These are phyloP conservation scores for Tricholoma matsutake DNA, from an alignment of 768 basidiomycete species.

Conservation along the genomic window DNA sequence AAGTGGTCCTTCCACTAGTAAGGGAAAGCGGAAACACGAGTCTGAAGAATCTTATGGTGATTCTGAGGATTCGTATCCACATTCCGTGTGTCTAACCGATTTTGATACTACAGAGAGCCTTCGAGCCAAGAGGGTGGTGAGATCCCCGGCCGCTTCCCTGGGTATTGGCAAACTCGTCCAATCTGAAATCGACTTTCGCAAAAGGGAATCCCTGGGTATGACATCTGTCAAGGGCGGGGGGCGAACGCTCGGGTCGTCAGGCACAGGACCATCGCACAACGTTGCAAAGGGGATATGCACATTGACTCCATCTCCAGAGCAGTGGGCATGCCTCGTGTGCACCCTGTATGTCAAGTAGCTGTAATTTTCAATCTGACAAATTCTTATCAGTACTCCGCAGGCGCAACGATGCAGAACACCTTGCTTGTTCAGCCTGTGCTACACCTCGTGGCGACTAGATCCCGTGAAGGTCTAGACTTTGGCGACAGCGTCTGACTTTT, in stretches of 20 bases:
- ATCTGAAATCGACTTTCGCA: constrained; percentile 42
- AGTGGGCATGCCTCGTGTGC: constrained; percentile 59
- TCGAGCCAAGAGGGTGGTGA: not conserved
- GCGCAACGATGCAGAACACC: constrained; percentile 47
- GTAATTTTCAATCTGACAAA: constrained; percentile 1
- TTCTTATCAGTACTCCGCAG: constrained; percentile 28
- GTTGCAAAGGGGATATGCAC: not conserved
- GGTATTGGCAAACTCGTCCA: constrained; percentile 37
- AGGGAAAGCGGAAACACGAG: constrained; percentile 11
- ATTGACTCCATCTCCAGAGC: not conserved
- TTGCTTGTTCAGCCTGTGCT: constrained; percentile 61
- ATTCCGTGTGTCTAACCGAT: not conserved
- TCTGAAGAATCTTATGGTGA: constrained; percentile 5
- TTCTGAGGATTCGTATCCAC: not conserved
- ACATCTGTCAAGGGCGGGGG: constrained; percentile 27
- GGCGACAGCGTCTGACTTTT: not conserved
- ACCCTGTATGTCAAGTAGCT: constrained; percentile 50
- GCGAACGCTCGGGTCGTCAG: constrained; percentile 19
- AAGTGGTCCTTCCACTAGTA: not conserved
- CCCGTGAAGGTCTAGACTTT: constrained; percentile 1
- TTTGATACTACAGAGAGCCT: not conserved
- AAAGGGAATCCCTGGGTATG: constrained; percentile 44
- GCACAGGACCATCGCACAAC: constrained; percentile 7
- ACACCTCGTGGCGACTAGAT: constrained; percentile 42
- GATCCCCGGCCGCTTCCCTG: constrained; percentile 5